A percentile compares a stretch with the other conserved stretches of the same genome.
phyloP scores from a whole-genome alignment of 805 yeast genomes.

The Myxozyma geophila region DNA sequence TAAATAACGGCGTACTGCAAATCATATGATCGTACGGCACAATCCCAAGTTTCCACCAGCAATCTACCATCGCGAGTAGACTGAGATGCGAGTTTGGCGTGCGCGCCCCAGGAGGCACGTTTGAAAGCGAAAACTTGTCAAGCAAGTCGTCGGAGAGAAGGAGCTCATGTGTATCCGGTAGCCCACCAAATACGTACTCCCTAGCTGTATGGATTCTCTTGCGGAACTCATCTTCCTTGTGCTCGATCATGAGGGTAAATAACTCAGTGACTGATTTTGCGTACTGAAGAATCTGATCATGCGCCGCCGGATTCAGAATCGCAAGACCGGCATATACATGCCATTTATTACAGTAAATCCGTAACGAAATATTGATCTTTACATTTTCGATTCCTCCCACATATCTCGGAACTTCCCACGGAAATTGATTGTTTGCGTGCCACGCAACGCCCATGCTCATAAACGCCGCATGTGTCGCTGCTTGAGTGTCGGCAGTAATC shows the following conservation, averaged over 20 bases:
- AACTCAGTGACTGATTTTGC: constrained; percentile 82
- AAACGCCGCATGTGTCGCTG: constrained; percentile 97
- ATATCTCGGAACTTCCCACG: constrained; percentile 87
- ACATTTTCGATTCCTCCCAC: constrained; percentile 95
- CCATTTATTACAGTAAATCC: constrained; percentile 94
- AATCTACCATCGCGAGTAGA: constrained; percentile 86
- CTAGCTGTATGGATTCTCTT: constrained; percentile 68
- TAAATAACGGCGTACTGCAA: constrained; percentile 90
- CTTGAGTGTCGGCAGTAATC: constrained; percentile 98
- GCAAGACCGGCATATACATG: constrained; percentile 98
- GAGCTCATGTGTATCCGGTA: constrained; percentile 56
- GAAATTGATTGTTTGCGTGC: constrained; percentile 80
- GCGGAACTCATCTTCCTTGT: constrained; percentile 60
- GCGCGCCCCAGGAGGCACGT: constrained; percentile 64
- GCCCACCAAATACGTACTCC: constrained; percentile 71
- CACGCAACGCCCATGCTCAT: constrained; percentile 97
- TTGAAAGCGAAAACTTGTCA: constrained; percentile 77
- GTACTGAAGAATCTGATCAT: constrained; percentile 86
- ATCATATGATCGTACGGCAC: constrained; percentile 96
- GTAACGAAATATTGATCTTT: constrained; percentile 85
- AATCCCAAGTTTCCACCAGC: constrained; percentile 84
- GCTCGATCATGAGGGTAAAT: constrained; percentile 79
- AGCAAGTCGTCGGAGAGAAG: constrained; percentile 77
- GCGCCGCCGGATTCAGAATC: constrained; percentile 93
- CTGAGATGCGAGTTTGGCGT: constrained; percentile 89